These are phyloP conservation scores for Tillandsia fasciculata DNA, from an alignment of 176 grass and related monocot genomes.

Conservation along the genomic window DNA sequence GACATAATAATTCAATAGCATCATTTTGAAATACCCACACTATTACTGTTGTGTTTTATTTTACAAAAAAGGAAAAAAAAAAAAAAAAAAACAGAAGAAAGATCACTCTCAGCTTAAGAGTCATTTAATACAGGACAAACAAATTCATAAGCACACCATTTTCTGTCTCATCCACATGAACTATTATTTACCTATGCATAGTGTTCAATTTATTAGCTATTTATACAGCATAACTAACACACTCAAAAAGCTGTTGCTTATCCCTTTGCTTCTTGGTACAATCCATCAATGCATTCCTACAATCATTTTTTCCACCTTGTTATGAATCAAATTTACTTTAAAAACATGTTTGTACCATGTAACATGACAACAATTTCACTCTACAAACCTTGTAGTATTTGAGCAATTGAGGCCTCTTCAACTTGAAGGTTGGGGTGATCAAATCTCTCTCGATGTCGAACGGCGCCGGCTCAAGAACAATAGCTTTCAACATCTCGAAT, in stretches of 20 bases:
- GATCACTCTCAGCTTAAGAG: no score
- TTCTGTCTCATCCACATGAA: no score
- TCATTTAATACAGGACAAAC: no score
- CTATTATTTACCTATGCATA: no score
- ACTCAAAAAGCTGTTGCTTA: conserved; percentile 1
- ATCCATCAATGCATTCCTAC: conserved; percentile 39
- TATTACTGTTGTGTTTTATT: no score
- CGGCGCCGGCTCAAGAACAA: conserved; percentile 60
- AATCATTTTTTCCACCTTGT: not conserved
- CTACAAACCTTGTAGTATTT: conserved; percentile 66
- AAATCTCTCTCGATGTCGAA: conserved; percentile 83
- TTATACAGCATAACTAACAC: no score
- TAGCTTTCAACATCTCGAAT: conserved; percentile 86
- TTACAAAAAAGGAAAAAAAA: no score
- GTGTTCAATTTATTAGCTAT: no score
- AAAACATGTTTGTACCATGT: not conserved
- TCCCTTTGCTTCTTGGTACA: conserved; percentile 53
- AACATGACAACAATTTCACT: not conserved
- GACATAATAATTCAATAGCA: no score
- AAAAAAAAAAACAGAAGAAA: no score
- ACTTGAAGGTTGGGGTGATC: conserved; percentile 91
- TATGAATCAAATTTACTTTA: conserved; percentile 3
- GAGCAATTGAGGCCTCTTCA: conserved; percentile 79
- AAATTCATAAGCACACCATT: no score
- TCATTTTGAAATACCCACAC: no score